Evolutionary conservation across 345 rosid species (phyloP).

Genomic region (Odontarrhena argentea): DNA sequence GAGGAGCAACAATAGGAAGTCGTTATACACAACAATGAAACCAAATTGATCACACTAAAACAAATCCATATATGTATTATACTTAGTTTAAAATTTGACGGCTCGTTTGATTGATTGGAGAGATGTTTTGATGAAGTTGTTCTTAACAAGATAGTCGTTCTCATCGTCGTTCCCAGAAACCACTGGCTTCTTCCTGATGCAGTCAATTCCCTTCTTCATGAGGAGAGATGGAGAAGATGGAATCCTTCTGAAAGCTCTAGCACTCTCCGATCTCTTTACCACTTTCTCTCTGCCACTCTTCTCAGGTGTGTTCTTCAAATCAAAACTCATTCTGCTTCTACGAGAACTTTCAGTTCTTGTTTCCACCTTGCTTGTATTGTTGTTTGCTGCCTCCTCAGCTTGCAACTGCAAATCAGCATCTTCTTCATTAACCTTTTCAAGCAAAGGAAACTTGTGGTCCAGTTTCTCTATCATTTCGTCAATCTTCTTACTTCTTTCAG

Average conservation of each 20-base stretch:
- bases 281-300: constrained; percentile 52
- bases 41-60: constrained; percentile 20
- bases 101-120: constrained; percentile 71
- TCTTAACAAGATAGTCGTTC: constrained; percentile 50
- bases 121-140: constrained; percentile 75
- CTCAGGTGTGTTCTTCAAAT: constrained; percentile 50
- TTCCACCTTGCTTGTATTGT: constrained; percentile 31
- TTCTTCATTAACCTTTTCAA: constrained; percentile 39
- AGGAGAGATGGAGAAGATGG: constrained; percentile 93
- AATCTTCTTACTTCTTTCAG: constrained; percentile 38
- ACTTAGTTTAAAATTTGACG: constrained; percentile 47
- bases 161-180: constrained; percentile 64
- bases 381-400: constrained; percentile 26
- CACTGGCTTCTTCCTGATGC: constrained; percentile 76
- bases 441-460: constrained; percentile 57
- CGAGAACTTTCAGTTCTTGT: constrained; percentile 36
- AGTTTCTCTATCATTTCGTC: constrained; percentile 63
- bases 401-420: constrained; percentile 19
- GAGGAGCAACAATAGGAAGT: constrained; percentile 27
- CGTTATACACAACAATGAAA: constrained; percentile 32
- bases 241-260: constrained; percentile 71
- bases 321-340: constrained; percentile 41
- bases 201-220: constrained; percentile 81
- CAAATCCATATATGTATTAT: constrained; percentile 12
- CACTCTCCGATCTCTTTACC: constrained; percentile 74